Percentiles rank a stretch among this genome's conserved stretches.
These are phyloP conservation scores for Nothophoma quercina DNA, from an alignment of 2,329 filamentous ascomycete species.

Conservation along the genomic window DNA sequence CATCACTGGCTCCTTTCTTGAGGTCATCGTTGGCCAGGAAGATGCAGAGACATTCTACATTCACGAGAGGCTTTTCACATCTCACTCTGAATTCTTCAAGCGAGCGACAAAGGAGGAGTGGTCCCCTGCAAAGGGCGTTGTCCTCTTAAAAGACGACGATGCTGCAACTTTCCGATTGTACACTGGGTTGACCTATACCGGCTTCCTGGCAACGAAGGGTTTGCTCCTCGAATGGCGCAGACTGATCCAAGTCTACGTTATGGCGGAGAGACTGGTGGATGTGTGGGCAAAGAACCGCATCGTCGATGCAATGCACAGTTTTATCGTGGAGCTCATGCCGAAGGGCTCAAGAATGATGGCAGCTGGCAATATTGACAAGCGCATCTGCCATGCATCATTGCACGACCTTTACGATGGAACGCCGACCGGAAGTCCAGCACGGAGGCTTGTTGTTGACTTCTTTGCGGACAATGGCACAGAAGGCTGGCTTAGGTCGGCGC, in stretches of 20 bases:
- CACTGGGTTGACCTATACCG: not conserved
- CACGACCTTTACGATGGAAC: not conserved
- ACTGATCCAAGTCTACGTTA: slow-evolving; percentile 1
- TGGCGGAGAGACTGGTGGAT: slow-evolving; percentile 1
- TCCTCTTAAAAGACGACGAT: not conserved
- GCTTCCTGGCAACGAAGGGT: not conserved
- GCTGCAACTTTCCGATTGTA: not conserved
- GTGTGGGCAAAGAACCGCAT: not conserved
- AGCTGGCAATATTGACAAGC: not conserved
- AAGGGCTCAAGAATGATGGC: not conserved
- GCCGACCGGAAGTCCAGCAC: not conserved
- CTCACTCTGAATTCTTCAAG: slow-evolving; percentile 1
- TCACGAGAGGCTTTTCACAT: not conserved
- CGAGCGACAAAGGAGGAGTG: not conserved
- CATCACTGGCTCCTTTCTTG: not conserved
- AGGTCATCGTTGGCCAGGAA: not conserved
- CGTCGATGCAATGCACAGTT: not conserved
- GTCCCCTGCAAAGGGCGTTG: not conserved
- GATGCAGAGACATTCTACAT: not conserved
- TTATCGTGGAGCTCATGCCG: not conserved
- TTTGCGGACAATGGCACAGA: not conserved
- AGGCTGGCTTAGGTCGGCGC: no score
- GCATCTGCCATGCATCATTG: not conserved
- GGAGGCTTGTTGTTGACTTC: not conserved
- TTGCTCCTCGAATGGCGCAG: not conserved